These are phyloP conservation scores for Penicillium sp. DNA, from an alignment of 2,329 filamentous ascomycete species.

Conservation along the genomic window DNA sequence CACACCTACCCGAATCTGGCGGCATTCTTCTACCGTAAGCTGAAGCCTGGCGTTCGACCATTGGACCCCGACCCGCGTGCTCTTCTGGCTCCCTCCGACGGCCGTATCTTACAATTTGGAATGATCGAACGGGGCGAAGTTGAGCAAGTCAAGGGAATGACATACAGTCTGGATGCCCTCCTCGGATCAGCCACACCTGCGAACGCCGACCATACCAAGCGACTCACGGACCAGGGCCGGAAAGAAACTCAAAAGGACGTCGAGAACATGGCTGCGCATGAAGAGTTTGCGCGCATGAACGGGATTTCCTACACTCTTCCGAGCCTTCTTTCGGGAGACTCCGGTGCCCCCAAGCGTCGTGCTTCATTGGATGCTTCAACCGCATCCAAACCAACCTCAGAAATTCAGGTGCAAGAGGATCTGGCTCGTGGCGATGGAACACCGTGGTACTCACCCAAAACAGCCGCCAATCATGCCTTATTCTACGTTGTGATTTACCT, in stretches of 20 bases:
- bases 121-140: constrained; percentile 91
- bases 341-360: constrained; percentile 47
- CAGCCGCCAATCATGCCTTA: constrained; percentile 63
- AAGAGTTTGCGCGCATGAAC: constrained; percentile 92
- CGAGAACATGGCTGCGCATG: constrained; percentile 73
- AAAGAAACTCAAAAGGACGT: constrained; percentile 46
- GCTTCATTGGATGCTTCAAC: constrained; percentile 72
- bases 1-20: constrained; percentile 89
- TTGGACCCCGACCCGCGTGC: constrained; percentile 78
- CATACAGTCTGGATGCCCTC: constrained; percentile 90
- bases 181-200: constrained; percentile 63
- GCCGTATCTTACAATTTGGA: constrained; percentile 86
- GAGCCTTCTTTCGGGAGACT: constrained; percentile 73
- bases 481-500: constrained; percentile 97
- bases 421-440: constrained; percentile 66
- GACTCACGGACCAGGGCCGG: constrained; percentile 33
- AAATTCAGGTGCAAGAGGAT: constrained; percentile 80
- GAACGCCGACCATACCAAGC: constrained; percentile 41
- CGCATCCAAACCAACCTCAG: constrained; percentile 65
- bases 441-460: constrained; percentile 70
- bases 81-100: constrained; percentile 84
- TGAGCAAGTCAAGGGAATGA: constrained; percentile 98
- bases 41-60: constrained; percentile 85
- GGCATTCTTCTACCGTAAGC: constrained; percentile 92
- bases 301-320: constrained; percentile 94